These are phyloP conservation scores for Fomitopsis serialis DNA, from an alignment of 768 basidiomycete species.

Conservation along the genomic window DNA sequence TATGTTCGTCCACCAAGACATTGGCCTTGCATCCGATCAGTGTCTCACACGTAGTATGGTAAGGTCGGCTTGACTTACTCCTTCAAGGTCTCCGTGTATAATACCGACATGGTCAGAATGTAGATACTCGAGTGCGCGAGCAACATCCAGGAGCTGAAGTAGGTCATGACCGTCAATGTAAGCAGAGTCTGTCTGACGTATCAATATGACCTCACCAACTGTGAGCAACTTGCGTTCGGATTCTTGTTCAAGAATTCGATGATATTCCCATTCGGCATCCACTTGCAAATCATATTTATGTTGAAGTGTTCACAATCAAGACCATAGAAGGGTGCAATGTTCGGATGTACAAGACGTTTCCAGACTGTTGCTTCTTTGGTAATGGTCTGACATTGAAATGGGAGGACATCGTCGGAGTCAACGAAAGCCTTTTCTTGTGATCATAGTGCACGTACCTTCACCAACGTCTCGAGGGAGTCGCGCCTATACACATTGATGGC, in stretches of 20 bases:
- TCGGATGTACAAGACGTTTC: slow-evolving; percentile 12
- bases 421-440: too few species aligned
- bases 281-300: slow-evolving; percentile 10
- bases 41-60: neutral
- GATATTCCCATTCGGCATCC: slow-evolving; percentile 9
- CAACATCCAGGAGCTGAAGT: slow-evolving; percentile 14
- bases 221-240: slow-evolving; percentile 5
- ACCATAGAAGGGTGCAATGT: slow-evolving; percentile 11
- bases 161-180: neutral
- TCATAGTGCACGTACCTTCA: too few species aligned
- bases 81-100: slow-evolving; percentile 21
- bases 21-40: slow-evolving; percentile 12
- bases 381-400: too few species aligned
- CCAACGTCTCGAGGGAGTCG: too few species aligned
- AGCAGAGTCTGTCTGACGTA: neutral
- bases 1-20: slow-evolving; percentile 16
- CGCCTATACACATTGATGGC: too few species aligned
- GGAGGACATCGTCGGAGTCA: too few species aligned
- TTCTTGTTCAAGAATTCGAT: slow-evolving; percentile 4
- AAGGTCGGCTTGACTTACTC: slow-evolving; percentile 7
- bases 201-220: slow-evolving; percentile 6
- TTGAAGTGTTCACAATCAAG: neutral
- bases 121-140: slow-evolving; percentile 16
- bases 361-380: slow-evolving; percentile 12
- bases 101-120: slow-evolving; percentile 12